Evolutionary conservation across 106 monocot genomes (phyloP).

Genomic region (Cymbidium sinense): DNA sequence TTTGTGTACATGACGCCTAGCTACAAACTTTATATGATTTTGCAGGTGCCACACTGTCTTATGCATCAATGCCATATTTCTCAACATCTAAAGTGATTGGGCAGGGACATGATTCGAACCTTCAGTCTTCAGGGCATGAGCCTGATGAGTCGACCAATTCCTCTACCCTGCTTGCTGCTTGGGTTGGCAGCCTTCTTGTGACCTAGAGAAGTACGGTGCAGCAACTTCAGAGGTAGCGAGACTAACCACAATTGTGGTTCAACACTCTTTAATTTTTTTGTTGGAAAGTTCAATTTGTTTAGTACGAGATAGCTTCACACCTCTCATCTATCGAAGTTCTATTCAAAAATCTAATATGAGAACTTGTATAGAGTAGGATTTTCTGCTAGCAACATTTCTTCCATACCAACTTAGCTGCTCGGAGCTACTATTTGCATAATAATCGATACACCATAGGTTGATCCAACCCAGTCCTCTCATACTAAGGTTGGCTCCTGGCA

Average conservation of each 20-base stretch:
- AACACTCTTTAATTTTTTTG: neutral
- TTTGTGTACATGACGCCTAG: neutral
- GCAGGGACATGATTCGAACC: too few species aligned
- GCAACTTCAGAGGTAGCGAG: too few species aligned
- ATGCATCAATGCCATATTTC: too few species aligned
- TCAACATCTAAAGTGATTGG: too few species aligned
- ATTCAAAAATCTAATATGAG: neutral
- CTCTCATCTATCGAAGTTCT: neutral
- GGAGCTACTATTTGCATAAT: neutral
- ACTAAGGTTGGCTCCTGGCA: neutral
- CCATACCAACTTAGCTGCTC: neutral
- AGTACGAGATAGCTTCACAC: neutral
- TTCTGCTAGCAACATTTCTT: neutral
- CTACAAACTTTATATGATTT: too few species aligned
- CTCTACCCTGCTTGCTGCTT: too few species aligned
- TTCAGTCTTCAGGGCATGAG: too few species aligned
- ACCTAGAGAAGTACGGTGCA: too few species aligned
- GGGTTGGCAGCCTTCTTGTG: too few species aligned
- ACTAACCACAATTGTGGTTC: too few species aligned
- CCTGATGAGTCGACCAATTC: too few species aligned
- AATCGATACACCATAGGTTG: neutral
- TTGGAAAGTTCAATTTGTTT: neutral
- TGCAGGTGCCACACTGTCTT: too few species aligned
- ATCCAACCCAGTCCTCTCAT: neutral
- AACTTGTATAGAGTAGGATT: neutral